Percentiles rank a stretch among this genome's conserved stretches.
These are phyloP conservation scores for Arachnomyces sp. DNA, from an alignment of 2,329 filamentous ascomycete genomes.

Conservation along the genomic window DNA sequence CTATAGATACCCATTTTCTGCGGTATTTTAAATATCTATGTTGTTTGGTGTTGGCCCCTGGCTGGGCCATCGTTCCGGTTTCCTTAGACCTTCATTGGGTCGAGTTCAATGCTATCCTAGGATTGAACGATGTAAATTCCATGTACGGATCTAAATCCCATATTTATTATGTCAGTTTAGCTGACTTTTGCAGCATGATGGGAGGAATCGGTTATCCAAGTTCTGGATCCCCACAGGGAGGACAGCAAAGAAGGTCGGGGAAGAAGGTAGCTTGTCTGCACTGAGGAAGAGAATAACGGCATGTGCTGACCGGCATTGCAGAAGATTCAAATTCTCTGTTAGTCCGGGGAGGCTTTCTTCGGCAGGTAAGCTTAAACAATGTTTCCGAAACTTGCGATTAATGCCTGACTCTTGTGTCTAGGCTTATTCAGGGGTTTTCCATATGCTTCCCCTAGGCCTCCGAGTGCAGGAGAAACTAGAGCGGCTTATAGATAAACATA, in stretches of 20 bases:
- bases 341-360: slow-evolving; percentile 63
- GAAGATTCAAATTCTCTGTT: slow-evolving; percentile 61
- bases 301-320: slow-evolving; percentile 7
- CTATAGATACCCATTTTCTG: too few species aligned
- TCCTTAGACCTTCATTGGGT: slow-evolving; percentile 20
- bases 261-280: slow-evolving; percentile 27
- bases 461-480: slow-evolving; percentile 87
- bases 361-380: slow-evolving; percentile 48
- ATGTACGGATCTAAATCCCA: slow-evolving; percentile 26
- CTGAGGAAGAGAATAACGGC: too few species aligned
- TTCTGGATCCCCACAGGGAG: slow-evolving; percentile 75
- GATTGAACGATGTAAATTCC: slow-evolving; percentile 20
- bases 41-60: slow-evolving; percentile 19
- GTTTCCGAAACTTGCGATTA: neutral
- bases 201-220: slow-evolving; percentile 57
- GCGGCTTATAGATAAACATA: slow-evolving; percentile 76
- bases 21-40: slow-evolving; percentile 14
- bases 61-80: slow-evolving; percentile 18
- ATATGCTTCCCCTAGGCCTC: slow-evolving; percentile 78
- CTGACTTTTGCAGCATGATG: slow-evolving; percentile 41
- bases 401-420: slow-evolving; percentile 24
- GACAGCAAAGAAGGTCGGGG: slow-evolving; percentile 49
- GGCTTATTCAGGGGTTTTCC: slow-evolving; percentile 85
- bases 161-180: slow-evolving; percentile 1
- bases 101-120: slow-evolving; percentile 12